Evolutionary conservation across 345 rosid genomes (phyloP).

Genomic region (Eucalyptus polybractea): DNA sequence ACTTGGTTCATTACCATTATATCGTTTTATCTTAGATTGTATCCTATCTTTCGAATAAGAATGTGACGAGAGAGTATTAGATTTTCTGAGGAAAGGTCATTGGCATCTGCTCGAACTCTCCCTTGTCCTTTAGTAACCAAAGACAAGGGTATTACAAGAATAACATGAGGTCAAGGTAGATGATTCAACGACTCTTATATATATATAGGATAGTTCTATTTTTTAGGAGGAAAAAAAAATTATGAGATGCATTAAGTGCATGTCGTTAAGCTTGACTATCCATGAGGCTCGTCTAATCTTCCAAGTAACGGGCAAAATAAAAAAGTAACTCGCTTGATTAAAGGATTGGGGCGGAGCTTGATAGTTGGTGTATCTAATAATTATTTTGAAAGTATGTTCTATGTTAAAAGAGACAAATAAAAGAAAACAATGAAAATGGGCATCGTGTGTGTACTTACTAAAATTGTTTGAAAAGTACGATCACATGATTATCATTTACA

Average conservation of each 20-base stretch:
- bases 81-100: background rate
- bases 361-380: background rate
- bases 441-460: background rate
- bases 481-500: background rate
- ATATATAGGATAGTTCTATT: background rate
- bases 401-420: background rate
- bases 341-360: background rate
- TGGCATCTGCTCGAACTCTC: background rate
- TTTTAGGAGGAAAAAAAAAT: background rate
- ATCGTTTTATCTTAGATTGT: background rate
- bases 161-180: background rate
- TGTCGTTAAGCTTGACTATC: background rate
- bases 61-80: background rate
- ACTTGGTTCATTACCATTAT: background rate
- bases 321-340: too few relatives aligned
- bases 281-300: fast-evolving
- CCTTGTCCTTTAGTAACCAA: background rate
- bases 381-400: background rate
- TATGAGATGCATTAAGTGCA: background rate
- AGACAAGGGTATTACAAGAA: background rate
- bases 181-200: background rate
- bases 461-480: background rate
- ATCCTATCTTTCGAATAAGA: background rate
- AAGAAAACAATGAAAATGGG: background rate
- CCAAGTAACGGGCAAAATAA: background rate